Evolutionary conservation across 192 early-diverging fungal species (phyloP).

Genomic region (Rhizoclosmatium globosum): DNA sequence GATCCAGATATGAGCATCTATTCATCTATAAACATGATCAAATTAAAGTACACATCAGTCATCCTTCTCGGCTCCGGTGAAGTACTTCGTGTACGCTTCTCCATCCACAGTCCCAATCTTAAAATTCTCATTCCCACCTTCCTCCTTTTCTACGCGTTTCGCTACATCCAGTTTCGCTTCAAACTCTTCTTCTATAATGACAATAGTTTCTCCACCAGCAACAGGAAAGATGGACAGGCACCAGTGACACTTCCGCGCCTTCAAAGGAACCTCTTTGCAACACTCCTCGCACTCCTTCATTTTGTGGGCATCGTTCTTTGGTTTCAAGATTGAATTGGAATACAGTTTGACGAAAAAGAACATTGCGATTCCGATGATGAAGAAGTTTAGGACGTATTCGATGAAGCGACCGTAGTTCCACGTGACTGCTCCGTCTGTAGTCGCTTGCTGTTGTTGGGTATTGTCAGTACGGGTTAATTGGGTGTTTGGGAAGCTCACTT

Average conservation of each 20-base stretch:
- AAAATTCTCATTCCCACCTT: no score
- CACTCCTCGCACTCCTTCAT: conserved; percentile 1
- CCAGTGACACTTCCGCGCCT: background rate
- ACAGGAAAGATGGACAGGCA: background rate
- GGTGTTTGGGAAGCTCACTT: no score
- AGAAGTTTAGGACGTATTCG: background rate
- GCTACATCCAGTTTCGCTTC: no score
- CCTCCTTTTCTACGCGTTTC: no score
- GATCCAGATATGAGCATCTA: no score
- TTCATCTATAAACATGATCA: background rate
- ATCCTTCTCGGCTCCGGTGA: no score
- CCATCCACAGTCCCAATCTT: no score
- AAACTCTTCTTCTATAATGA: no score
- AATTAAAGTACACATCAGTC: background rate
- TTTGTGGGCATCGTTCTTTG: background rate
- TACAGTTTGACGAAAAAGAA: background rate
- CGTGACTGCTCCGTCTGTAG: conserved; percentile 6
- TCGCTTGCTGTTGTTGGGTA: background rate
- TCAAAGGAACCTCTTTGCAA: background rate
- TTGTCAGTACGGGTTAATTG: no score
- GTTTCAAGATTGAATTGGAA: background rate
- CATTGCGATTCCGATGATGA: background rate
- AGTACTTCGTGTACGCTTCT: no score
- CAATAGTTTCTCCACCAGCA: no score
- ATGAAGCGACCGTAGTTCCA: conserved; percentile 17